These are phyloP conservation scores for Globisporangium okanoganense DNA, from an alignment of 352 stramenopile species.

Conservation along the genomic window DNA sequence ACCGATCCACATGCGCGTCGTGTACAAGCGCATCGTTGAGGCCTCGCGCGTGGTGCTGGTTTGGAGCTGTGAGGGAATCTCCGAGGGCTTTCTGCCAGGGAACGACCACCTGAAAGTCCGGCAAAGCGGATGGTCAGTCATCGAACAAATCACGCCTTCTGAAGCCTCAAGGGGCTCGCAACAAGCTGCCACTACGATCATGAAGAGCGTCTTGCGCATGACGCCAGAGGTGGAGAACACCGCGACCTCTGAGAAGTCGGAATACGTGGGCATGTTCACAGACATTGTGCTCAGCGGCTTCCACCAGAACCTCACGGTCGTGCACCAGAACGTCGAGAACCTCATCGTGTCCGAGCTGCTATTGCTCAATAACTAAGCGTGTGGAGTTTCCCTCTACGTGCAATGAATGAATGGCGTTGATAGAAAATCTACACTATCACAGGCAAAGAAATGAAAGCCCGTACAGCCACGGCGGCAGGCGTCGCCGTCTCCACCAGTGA, in stretches of 20 bases:
- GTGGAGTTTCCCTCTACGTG: too few relatives aligned
- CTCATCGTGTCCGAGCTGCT: constrained; percentile 1
- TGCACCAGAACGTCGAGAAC: constrained; percentile 6
- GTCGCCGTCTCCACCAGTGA: too few relatives aligned
- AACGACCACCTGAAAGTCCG: background rate
- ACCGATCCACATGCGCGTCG: background rate
- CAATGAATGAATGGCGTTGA: too few relatives aligned
- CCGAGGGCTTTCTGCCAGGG: background rate
- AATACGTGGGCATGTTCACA: constrained; percentile 2
- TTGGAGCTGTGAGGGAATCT: background rate
- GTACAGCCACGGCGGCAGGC: too few relatives aligned
- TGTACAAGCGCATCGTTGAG: background rate
- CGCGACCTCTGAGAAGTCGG: background rate
- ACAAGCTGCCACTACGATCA: background rate
- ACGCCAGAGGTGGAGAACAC: background rate
- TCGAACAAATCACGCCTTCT: background rate
- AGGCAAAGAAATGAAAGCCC: too few relatives aligned
- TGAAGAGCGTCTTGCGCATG: background rate
- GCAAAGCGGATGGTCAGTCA: background rate
- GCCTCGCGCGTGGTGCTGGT: background rate
- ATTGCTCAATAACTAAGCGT: too few relatives aligned
- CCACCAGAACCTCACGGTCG: background rate
- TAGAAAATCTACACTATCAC: too few relatives aligned
- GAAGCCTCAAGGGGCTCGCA: background rate
- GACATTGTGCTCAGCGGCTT: background rate